These are phyloP conservation scores for Phylloporus sp. DNA, from an alignment of 768 basidiomycete species.

Conservation along the genomic window DNA sequence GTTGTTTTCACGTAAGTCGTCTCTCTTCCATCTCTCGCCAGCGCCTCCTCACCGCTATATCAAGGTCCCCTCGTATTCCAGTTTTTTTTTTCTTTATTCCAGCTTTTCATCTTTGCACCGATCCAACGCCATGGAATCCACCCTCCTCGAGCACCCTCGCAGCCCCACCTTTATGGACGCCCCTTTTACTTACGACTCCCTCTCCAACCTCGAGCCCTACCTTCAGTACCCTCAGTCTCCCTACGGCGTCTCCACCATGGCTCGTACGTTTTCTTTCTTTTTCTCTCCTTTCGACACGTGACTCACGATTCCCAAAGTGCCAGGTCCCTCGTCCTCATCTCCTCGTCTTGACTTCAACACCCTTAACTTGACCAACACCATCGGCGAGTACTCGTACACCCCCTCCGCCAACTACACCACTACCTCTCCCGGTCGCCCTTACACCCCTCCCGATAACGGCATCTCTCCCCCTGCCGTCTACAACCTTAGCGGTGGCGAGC, in stretches of 20 bases:
- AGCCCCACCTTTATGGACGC: constrained; percentile 48
- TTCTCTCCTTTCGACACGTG: background rate
- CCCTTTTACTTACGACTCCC: constrained; percentile 43
- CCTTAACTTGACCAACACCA: constrained; percentile 50
- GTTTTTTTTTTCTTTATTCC: constrained; percentile 28
- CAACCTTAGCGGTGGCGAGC: constrained; percentile 62
- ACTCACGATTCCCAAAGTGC: constrained; percentile 37
- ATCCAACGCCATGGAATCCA: constrained; percentile 40
- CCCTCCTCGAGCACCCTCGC: constrained; percentile 47
- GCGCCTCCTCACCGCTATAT: constrained; percentile 8
- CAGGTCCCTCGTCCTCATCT: constrained; percentile 45
- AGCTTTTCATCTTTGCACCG: constrained; percentile 36
- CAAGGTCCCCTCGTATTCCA: constrained; percentile 32
- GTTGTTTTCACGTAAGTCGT: constrained; percentile 33
- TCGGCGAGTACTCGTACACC: constrained; percentile 56
- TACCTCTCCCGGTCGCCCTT: constrained; percentile 52
- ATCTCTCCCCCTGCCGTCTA: constrained; percentile 73
- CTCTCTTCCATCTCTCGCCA: background rate
- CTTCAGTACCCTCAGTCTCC: constrained; percentile 66
- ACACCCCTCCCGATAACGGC: constrained; percentile 61
- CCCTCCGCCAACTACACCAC: constrained; percentile 52
- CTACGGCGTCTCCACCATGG: constrained; percentile 56
- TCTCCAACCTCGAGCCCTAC: constrained; percentile 47
- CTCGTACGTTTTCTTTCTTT: constrained; percentile 41
- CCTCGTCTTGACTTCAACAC: constrained; percentile 62